Evolutionary conservation across 2,329 filamentous ascomycete genomes (phyloP), one percentile per base, ranked within the genome.

Genomic region (Fusarium secorum): DNA sequence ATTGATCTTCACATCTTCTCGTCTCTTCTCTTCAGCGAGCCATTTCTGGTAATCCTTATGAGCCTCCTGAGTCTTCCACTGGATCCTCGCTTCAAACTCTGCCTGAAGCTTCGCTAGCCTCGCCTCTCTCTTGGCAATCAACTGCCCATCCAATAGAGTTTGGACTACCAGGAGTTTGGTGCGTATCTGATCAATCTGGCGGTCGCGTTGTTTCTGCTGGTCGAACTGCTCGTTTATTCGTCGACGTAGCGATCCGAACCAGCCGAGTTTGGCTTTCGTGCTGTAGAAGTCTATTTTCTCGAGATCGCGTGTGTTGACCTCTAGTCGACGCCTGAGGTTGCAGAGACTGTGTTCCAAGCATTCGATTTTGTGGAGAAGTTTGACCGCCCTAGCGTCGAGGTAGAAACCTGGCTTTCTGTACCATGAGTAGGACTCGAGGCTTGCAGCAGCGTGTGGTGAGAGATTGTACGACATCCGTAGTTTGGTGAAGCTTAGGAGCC

Each of bases 131-230:
- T 4, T 38, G 10, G 2, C 24, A 11, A 52, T 38, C 10, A 3
- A 5, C 4, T 13, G 0, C 7, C 1, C 26, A 15, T 52, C 22
- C 14, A 15, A n/a, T 0, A 8, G 10, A 26, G 28, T 28, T 22
- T 26, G 22, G 13, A n/a, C 10, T 26, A 3, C 7, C 0, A 52
- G 33, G 0, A 39, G 22, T 5, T n/a, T 7, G 14, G 24, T 7
- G 13, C 48, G 33, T n/a, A 20, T 17, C 24, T 52, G 15, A 14
- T 52, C 48, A 13, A 52, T 52, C 10, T 52, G 32, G 3, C 48
- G 48, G 4, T n/a, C 32, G 7, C 48, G 48, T 3, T 26, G 48
- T n/a, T 38, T 38, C 13, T 28, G 4, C 7, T 11, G 11, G 20
- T 52, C 24, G 3, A 38, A 24, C 18, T n/a, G 14, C 22, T 52